A percentile compares a stretch with the other conserved stretches of the same genome.
Conservation (phyloP, 805 yeast species). For the Yueomyces sinensis region DNA sequence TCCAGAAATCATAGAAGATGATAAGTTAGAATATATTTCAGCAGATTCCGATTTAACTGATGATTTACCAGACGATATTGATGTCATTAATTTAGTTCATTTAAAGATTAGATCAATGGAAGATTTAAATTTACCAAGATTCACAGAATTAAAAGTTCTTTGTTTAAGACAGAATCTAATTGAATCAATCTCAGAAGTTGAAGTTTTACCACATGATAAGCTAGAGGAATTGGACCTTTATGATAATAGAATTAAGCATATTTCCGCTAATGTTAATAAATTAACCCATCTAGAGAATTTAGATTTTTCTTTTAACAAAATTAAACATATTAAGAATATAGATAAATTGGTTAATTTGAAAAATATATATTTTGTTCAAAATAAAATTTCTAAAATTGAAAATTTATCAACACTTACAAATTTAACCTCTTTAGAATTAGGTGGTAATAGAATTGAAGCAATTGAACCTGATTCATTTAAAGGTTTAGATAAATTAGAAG, state of each 20-base stretch:
- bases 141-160: constrained; percentile 41
- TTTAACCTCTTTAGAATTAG: constrained; percentile 67
- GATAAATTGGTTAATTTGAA: constrained; percentile 48
- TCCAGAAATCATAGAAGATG: no score
- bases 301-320: constrained; percentile 84
- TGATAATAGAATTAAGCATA: constrained; percentile 83
- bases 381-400: constrained; percentile 62
- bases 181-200: constrained; percentile 59
- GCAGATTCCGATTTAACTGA: constrained; percentile 57
- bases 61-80: constrained; percentile 43
- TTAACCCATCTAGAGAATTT: constrained; percentile 43
- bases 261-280: constrained; percentile 54
- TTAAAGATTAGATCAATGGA: constrained; percentile 52
- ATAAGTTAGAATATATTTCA: constrained; percentile 37
- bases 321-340: constrained; percentile 71
- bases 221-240: constrained; percentile 77
- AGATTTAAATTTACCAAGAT: constrained; percentile 44
- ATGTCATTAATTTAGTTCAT: constrained; percentile 53
- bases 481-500: constrained; percentile 42
- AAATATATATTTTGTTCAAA: constrained; percentile 77
- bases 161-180: constrained; percentile 78
- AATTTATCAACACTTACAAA: constrained; percentile 43
- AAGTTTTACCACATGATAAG: constrained; percentile 38
- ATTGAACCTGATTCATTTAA: constrained; percentile 30
- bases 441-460: constrained; percentile 64